These are phyloP conservation scores for Rostrohypoxylon terebratum DNA, from an alignment of 495 filamentous ascomycete species.

Conservation along the genomic window DNA sequence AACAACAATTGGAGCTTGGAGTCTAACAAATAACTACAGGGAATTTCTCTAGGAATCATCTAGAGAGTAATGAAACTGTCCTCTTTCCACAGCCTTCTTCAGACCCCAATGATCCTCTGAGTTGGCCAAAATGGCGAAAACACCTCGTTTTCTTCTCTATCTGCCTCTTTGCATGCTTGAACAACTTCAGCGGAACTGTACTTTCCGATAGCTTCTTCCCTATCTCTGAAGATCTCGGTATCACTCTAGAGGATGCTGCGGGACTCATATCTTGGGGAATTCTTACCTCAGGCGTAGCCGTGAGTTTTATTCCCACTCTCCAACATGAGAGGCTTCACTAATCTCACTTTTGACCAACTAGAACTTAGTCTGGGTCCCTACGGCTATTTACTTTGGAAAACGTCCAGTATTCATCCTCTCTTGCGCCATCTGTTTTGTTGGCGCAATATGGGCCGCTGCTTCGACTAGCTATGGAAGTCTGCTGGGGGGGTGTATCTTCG, in stretches of 20 bases:
- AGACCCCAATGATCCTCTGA: conserved; percentile 25
- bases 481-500: conserved; percentile 19
- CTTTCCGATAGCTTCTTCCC: conserved; percentile 19
- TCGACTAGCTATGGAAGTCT: conserved; percentile 8
- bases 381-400: conserved; percentile 24
- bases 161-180: conserved; percentile 21
- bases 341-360: background rate
- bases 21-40: background rate
- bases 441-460: conserved; percentile 20
- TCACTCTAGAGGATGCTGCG: conserved; percentile 13
- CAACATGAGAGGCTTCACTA: background rate
- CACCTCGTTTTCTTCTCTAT: conserved; percentile 18
- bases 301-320: background rate
- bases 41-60: conserved; percentile 9
- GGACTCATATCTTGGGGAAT: conserved; percentile 23
- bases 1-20: background rate
- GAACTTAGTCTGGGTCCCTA: conserved; percentile 29
- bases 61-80: conserved; percentile 3
- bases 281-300: conserved; percentile 17
- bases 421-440: conserved; percentile 13
- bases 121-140: conserved; percentile 24
- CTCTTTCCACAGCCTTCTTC: conserved; percentile 26
- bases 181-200: conserved; percentile 27
- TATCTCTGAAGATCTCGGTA: conserved; percentile 11
- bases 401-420: conserved; percentile 19